A percentile compares a stretch with the other conserved stretches of the same genome.
Conservation (phyloP, 2,329 filamentous ascomycete genomes). For the Xylariales sp. region DNA sequence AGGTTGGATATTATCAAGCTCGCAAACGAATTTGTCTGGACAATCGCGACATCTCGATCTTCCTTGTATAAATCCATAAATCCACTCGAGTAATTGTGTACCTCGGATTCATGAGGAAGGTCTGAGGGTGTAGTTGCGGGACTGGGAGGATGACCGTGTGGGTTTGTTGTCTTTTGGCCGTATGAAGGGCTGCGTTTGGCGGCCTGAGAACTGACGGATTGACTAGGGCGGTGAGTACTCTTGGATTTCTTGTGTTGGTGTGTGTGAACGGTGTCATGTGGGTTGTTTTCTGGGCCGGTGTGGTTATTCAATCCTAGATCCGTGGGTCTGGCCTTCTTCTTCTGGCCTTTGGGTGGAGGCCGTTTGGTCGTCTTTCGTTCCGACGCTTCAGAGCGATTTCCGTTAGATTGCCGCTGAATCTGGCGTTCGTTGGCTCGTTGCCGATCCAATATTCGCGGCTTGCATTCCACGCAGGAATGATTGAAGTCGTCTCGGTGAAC, state of each 20-base stretch:
- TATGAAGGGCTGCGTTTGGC: conserved; percentile 73
- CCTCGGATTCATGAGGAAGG: conserved; percentile 69
- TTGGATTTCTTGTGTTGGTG: conserved; percentile 83
- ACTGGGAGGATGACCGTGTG: conserved; percentile 72
- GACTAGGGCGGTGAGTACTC: conserved; percentile 80
- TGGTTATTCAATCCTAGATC: conserved; percentile 76
- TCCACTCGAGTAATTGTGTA: conserved; percentile 77
- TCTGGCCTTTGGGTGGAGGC: conserved; percentile 81
- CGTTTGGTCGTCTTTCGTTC: conserved; percentile 74
- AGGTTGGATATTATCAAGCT: conserved; percentile 80
- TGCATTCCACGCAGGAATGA: conserved; percentile 91
- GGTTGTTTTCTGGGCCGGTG: conserved; percentile 66
- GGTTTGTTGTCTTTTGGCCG: conserved; percentile 70
- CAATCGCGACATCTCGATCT: conserved; percentile 67
- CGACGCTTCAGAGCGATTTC: conserved; percentile 57
- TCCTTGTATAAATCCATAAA: conserved; percentile 79
- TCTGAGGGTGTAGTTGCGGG: conserved; percentile 80
- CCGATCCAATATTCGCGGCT: conserved; percentile 78
- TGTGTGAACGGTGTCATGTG: conserved; percentile 58
- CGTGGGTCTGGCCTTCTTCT: conserved; percentile 84
- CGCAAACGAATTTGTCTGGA: conserved; percentile 80
- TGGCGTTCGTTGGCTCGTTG: conserved; percentile 81
- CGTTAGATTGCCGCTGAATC: conserved; percentile 64
- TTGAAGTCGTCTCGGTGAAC: conserved; percentile 77
- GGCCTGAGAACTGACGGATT: conserved; percentile 77